Percentiles rank a stretch among this genome's conserved stretches.
These are phyloP conservation scores for Hansenula sp. DNA, from an alignment of 1,139 yeast genomes.

Conservation along the genomic window DNA sequence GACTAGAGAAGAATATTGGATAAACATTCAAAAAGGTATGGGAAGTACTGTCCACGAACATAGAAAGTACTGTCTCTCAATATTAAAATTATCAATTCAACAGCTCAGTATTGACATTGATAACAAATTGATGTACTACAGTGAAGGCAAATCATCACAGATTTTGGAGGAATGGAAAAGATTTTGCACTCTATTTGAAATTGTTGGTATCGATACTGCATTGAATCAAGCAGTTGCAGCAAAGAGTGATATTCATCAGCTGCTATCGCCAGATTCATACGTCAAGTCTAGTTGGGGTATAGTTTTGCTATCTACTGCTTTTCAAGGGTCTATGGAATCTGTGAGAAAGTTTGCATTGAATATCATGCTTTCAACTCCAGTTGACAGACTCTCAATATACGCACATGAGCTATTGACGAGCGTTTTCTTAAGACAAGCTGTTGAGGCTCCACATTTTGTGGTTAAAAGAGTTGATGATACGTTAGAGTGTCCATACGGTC, in stretches of 20 bases:
- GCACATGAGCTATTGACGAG: slow-evolving; percentile 46
- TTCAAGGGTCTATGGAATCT: slow-evolving; percentile 74
- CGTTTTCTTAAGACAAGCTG: slow-evolving; percentile 55
- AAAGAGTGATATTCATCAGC: slow-evolving; percentile 50
- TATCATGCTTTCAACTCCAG: slow-evolving; percentile 47
- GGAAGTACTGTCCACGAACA: slow-evolving; percentile 59
- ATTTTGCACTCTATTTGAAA: slow-evolving; percentile 70
- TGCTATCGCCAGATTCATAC: slow-evolving; percentile 47
- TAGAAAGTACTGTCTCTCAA: slow-evolving; percentile 66
- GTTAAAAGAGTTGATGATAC: slow-evolving; percentile 25
- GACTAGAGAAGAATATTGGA: slow-evolving; percentile 51
- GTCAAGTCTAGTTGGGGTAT: slow-evolving; percentile 72
- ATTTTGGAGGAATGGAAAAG: slow-evolving; percentile 63
- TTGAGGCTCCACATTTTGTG: slow-evolving; percentile 61
- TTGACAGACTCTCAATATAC: slow-evolving; percentile 40
- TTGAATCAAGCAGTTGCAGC: slow-evolving; percentile 86
- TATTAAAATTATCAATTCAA: slow-evolving; percentile 59
- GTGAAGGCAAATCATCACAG: slow-evolving; percentile 23
- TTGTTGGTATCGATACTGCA: slow-evolving; percentile 80
- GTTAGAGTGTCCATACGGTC: slow-evolving; percentile 55
- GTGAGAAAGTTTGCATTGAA: slow-evolving; percentile 63
- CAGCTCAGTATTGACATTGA: slow-evolving; percentile 35
- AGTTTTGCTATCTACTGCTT: slow-evolving; percentile 68
- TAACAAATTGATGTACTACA: slow-evolving; percentile 46
- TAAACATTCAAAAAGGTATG: slow-evolving; percentile 50